Evolutionary conservation across 2,329 filamentous ascomycete genomes (phyloP), one percentile per base, ranked within the genome.

Genomic region (Sclerotinia borealis): DNA sequence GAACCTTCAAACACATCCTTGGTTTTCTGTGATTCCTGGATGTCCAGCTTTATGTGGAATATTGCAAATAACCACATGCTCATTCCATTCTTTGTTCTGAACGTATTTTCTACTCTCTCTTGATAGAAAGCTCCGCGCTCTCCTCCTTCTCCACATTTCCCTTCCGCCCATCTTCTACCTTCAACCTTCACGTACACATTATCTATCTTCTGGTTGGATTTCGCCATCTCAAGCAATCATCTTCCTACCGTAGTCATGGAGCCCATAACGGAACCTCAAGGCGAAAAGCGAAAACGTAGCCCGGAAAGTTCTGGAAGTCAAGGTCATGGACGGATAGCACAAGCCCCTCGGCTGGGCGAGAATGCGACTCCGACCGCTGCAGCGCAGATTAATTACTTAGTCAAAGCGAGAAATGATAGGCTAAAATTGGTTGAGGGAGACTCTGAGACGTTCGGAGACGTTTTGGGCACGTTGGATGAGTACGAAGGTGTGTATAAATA

Each of bases 391-490:
- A 84, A 85, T 66, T 86, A 85, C 71, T 72, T 85, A 47, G 76
- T 79, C 17, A 79, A 77, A 64, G 74, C 77, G 22, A 78, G 75
- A 55, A 55, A 73, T n/a, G 76, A 78, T 27, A 80, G 77, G 63
- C 74, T 85, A 47, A 77, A 75, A 59, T 76, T 86, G 49, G 76
- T 86, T 51, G 80, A 83, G 61, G 81, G 80, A 41, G 82, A 85
- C 63, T 71, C 74, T 62, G 90, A 93, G 71, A 88, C 85, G 13
- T 89, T 96, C 71, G 83, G 85, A 15, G 87, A 90, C 69, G 85
- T 95, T 61, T 77, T 95, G 52, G 80, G 84, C 47, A 81, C 93
- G 66, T 84, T 96, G 64, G 83, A 83, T 72, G 88, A 92, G 70
- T 96, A 96, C 76, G 91, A 93, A 78, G 81, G 83, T 83, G 73